Base-by-base conservation (phyloP, 306 rosid species). In the Prunus padus region DNA sequence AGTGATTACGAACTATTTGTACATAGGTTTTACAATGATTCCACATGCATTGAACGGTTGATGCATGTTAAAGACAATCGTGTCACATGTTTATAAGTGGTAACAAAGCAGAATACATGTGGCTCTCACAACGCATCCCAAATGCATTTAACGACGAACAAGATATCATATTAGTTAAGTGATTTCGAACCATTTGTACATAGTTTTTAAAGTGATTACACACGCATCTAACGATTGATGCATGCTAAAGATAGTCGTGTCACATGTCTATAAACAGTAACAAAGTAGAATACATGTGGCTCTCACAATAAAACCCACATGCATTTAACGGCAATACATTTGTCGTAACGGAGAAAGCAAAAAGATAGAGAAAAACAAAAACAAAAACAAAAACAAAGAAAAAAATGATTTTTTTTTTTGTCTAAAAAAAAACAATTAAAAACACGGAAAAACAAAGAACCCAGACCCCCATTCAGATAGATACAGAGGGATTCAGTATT, bases 301-400 rank as follows among this genome's bases (percentile, higher is more conserved):
- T 15, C 6, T 50, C 0, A 14, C 0, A 0, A 3, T 14, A 2
- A 4, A 60, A 10, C 5, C n/a, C 15, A 20, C 0, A n/a, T 4
- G 6, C 61, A 55, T 55, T 55, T 55, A 55, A 55, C 26, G 2
- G 1, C 11, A 22, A 0, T 8, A 22, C 1, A 8, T 4, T 3
- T 4, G 4, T 19, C 20, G 22, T 20, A n/a, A 16, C n/a, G 22
- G 22, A 5, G 9, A 56, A 54, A n/a, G 18, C 12, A 60, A 25
- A 28, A 2, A 16, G 11, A 55, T 22, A 11, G 0, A 10, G 15
- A 26, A 28, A 28, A 0, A 2, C 5, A 61, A 31, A 33, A 16
- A 2, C 0, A 15, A 45, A 65, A 33, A 37, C 0, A 40, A 67
- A 23, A 16, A 0, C 16, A 22, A 0, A 68, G 22, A 8, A 0